Evolutionary conservation across 2,329 filamentous ascomycete species (phyloP).

Genomic region (Ceratocystis papillata): DNA sequence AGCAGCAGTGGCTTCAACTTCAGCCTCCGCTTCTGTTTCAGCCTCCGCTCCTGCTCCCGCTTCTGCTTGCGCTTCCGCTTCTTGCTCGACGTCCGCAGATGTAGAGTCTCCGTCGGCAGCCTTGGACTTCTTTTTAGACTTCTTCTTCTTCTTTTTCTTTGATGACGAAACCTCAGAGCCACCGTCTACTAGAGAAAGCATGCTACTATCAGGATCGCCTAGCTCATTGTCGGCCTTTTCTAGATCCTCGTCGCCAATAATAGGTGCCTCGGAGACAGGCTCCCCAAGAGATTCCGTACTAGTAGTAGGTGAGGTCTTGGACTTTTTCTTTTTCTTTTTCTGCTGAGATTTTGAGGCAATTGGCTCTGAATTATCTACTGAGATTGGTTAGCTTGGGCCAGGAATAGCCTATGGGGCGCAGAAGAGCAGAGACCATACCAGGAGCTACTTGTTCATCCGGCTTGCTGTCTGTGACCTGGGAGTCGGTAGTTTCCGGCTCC

Average conservation of each 20-base stretch:
- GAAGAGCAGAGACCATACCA: background rate
- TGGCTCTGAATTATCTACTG: background rate
- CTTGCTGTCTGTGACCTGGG: background rate
- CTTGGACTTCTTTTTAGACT: constrained; percentile 20
- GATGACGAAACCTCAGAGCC: background rate
- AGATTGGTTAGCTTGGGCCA: background rate
- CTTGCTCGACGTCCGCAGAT: background rate
- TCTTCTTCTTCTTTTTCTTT: constrained; percentile 20
- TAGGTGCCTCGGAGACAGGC: background rate
- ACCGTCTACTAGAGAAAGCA: background rate
- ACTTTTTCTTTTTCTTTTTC: constrained; percentile 21
- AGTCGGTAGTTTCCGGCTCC: constrained; percentile 1
- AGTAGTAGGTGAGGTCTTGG: constrained; percentile 16
- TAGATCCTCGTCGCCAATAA: background rate
- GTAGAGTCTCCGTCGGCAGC: background rate
- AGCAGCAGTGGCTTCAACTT: background rate
- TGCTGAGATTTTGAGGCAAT: constrained; percentile 14
- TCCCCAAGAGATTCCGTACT: background rate
- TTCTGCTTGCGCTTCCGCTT: background rate
- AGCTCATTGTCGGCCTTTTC: background rate
- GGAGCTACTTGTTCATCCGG: background rate
- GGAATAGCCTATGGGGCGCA: background rate
- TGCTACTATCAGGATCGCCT: background rate
- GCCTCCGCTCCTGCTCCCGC: background rate
- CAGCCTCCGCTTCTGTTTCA: background rate